A percentile compares a stretch with the other conserved stretches of the same genome.
Evolutionary conservation across 768 basidiomycete genomes (phyloP).

Genomic region (Tulasnella sp.): DNA sequence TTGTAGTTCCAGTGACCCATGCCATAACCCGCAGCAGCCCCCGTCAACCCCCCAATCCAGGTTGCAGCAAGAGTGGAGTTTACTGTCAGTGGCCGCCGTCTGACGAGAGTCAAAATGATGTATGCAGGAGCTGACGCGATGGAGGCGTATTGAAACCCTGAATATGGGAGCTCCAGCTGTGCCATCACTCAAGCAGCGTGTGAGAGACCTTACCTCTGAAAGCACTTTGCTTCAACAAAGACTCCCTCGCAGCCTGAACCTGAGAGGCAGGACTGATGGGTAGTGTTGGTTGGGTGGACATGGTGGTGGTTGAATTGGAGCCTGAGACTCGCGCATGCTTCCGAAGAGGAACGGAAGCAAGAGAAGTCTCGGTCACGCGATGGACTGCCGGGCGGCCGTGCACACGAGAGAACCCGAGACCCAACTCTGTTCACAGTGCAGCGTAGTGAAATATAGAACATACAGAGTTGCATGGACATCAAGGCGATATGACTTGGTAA

Average conservation of each 20-base stretch:
- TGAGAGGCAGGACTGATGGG: background rate
- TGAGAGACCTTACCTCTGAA: conserved; percentile 22
- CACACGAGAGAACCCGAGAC: conserved; percentile 16
- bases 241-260: background rate
- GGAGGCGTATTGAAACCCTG: conserved; percentile 69
- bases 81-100: conserved; percentile 61
- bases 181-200: background rate
- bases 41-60: conserved; percentile 68
- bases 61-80: conserved; percentile 71
- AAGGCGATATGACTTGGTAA: background rate
- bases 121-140: conserved; percentile 66
- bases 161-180: background rate
- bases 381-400: background rate
- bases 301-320: conserved; percentile 20
- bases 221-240: conserved; percentile 19
- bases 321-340: background rate
- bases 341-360: background rate
- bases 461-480: background rate
- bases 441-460: background rate
- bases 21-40: conserved; percentile 45
- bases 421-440: conserved; percentile 1
- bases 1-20: background rate
- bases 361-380: conserved; percentile 21
- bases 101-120: conserved; percentile 54
- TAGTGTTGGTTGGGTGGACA: background rate